Percentiles rank a stretch among this genome's conserved stretches.
These are phyloP conservation scores for Nakaseomyces kungkrabaensis DNA, from an alignment of 1,139 yeast species.

Conservation along the genomic window DNA sequence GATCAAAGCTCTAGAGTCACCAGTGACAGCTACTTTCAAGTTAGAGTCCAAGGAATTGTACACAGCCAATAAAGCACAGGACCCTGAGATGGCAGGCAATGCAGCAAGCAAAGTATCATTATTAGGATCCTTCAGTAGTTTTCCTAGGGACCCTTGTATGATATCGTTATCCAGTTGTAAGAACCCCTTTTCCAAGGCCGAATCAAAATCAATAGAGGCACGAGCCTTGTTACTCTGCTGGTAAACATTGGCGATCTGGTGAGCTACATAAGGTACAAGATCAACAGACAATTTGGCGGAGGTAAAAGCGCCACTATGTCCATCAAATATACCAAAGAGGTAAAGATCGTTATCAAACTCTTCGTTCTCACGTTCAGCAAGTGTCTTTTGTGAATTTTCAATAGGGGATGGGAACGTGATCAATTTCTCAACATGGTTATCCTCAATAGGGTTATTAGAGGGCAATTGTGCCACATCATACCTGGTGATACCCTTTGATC, in stretches of 20 bases:
- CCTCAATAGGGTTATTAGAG: constrained; percentile 90
- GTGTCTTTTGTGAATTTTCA: constrained; percentile 12
- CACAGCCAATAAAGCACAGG: constrained; percentile 82
- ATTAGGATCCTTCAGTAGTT: constrained; percentile 53
- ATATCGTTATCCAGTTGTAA: constrained; percentile 77
- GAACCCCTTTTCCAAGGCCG: constrained; percentile 76
- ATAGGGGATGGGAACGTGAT: constrained; percentile 54
- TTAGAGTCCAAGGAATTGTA: constrained; percentile 67
- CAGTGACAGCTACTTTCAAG: constrained; percentile 87
- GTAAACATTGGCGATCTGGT: constrained; percentile 58
- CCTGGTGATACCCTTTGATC: constrained; percentile 87
- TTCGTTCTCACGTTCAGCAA: constrained; percentile 20
- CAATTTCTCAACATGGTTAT: constrained; percentile 79
- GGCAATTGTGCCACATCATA: constrained; percentile 87
- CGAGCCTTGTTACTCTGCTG: constrained; percentile 8
- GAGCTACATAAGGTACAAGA: constrained; percentile 64
- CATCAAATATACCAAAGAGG: constrained; percentile 94
- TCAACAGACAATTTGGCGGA: constrained; percentile 74
- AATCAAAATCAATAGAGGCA: constrained; percentile 49
- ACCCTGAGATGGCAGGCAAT: constrained; percentile 91
- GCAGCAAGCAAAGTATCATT: constrained; percentile 45
- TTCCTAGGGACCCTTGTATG: constrained; percentile 64
- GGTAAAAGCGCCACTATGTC: constrained; percentile 96
- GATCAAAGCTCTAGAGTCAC: constrained; percentile 88
- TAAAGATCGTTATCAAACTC: constrained; percentile 71